phyloP scores from a whole-genome alignment of 176 grass and related monocot species.

The Pharus latifolius region DNA sequence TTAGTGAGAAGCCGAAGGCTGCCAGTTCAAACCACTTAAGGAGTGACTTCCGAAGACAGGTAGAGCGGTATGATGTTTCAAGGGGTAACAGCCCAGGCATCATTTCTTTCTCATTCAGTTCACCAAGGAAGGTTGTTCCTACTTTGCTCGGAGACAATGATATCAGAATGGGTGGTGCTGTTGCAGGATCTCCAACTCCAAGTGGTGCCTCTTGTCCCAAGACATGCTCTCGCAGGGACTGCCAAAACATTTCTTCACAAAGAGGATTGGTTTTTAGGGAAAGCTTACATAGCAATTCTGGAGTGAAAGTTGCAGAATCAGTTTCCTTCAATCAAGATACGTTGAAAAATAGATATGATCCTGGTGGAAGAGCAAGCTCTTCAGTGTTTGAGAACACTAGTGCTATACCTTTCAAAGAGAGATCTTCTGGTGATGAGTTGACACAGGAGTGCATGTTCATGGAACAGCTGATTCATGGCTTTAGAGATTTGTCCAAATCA shows the following conservation, averaged over 20 bases:
- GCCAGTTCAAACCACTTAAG: not conserved
- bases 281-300: slow-evolving; percentile 8
- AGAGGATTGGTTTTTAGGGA: not conserved
- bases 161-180: slow-evolving; percentile 7
- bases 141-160: not conserved
- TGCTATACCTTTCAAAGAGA: not conserved
- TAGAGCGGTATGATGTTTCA: not conserved
- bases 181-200: slow-evolving; percentile 15
- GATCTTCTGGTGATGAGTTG: not conserved
- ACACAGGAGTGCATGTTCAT: not conserved
- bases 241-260: not conserved
- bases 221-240: not conserved
- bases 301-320: not conserved
- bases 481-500: not conserved
- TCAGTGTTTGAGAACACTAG: not conserved
- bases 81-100: slow-evolving; percentile 19
- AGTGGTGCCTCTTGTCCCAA: slow-evolving; percentile 8
- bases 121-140: slow-evolving; percentile 21
- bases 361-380: not conserved
- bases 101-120: slow-evolving; percentile 43
- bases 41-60: slow-evolving; percentile 9
- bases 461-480: not conserved
- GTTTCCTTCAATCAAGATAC: not conserved
- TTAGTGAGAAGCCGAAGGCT: slow-evolving; percentile 31
- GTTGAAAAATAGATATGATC: slow-evolving; percentile 1